These are phyloP conservation scores for Colletotrichum graminicola DNA, from an alignment of 2,329 filamentous ascomycete species.

Conservation along the genomic window DNA sequence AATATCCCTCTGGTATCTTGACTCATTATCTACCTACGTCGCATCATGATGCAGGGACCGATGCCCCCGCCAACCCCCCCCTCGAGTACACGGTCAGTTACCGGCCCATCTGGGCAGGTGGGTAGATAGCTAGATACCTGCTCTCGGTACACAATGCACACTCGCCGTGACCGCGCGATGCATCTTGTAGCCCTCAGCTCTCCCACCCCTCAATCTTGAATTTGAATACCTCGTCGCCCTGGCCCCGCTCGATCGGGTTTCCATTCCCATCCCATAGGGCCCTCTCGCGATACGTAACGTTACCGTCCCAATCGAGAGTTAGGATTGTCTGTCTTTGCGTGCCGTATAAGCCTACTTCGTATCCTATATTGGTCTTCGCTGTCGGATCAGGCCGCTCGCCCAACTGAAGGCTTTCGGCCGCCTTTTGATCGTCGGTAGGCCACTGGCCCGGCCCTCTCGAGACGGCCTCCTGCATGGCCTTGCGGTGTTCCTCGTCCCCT, in stretches of 20 bases:
- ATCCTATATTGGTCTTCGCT: constrained; percentile 51
- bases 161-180: not conserved
- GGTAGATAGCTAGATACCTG: no score
- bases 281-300: constrained; percentile 70
- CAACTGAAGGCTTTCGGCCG: constrained; percentile 50
- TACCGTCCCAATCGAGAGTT: constrained; percentile 72
- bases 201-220: constrained; percentile 70
- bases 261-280: constrained; percentile 71
- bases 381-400: constrained; percentile 47
- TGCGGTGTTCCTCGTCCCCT: constrained; percentile 60
- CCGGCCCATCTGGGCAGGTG: not conserved
- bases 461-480: constrained; percentile 59
- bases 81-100: not conserved
- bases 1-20: not conserved
- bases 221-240: constrained; percentile 67
- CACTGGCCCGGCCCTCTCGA: constrained; percentile 54
- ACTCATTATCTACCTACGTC: not conserved
- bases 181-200: constrained; percentile 25
- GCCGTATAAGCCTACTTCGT: constrained; percentile 72
- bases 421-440: constrained; percentile 54
- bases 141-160: not conserved
- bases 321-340: constrained; percentile 75
- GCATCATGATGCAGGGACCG: not conserved
- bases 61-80: not conserved
- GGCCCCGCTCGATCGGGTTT: constrained; percentile 63